Evolutionary conservation across 1,284 basidiomycete species (phyloP).

Genomic region (Coniferiporia weirii): DNA sequence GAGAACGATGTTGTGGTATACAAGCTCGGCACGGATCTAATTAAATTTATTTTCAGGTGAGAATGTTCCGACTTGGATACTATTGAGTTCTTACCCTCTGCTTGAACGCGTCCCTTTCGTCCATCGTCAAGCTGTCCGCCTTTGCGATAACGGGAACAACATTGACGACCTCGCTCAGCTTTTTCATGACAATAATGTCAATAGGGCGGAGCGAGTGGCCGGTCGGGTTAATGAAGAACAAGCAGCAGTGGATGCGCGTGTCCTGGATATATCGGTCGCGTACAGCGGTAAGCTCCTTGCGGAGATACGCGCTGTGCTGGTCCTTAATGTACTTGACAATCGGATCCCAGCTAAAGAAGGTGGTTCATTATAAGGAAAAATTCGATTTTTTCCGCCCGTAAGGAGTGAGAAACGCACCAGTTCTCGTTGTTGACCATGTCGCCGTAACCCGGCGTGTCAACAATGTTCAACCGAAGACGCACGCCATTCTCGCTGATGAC

Average conservation of each 20-base stretch:
- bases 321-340: slow-evolving; percentile 99
- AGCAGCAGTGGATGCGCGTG: slow-evolving; percentile 96
- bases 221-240: slow-evolving; percentile 98
- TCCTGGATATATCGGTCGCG: slow-evolving; percentile 98
- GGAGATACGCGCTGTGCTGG: slow-evolving; percentile 97
- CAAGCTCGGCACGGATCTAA: slow-evolving; percentile 89
- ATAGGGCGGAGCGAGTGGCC: slow-evolving; percentile 91
- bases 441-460: slow-evolving; percentile 98
- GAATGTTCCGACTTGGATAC: background rate
- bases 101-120: slow-evolving; percentile 93
- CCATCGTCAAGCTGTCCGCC: slow-evolving; percentile 91
- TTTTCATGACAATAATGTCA: slow-evolving; percentile 98
- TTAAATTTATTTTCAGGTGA: background rate
- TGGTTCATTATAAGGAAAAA: background rate
- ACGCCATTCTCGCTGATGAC: slow-evolving; percentile 97
- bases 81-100: slow-evolving; percentile 51
- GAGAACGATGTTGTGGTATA: slow-evolving; percentile 88
- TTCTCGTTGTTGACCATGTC: slow-evolving; percentile 99
- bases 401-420: slow-evolving; percentile 54
- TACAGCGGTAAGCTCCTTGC: slow-evolving; percentile 98
- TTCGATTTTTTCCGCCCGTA: background rate
- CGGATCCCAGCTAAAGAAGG: slow-evolving; percentile 81
- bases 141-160: slow-evolving; percentile 99
- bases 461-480: slow-evolving; percentile 92
- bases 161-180: slow-evolving; percentile 96